Evolutionary conservation across 345 rosid species (phyloP).

Genomic region (sweet orange (Citrus sinensis)): DNA sequence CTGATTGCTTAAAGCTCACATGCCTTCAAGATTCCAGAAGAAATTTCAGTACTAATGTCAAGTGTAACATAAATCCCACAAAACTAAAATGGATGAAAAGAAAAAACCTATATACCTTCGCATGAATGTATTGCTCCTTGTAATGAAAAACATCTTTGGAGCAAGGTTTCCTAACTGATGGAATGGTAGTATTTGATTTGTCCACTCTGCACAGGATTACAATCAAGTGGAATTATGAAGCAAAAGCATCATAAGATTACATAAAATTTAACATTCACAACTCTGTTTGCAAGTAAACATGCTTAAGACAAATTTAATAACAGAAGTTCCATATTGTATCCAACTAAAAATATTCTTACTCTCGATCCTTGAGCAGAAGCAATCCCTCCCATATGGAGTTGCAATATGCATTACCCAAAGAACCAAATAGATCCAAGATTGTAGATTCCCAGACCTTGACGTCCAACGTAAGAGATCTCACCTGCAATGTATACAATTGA

Average conservation of each 20-base stretch:
- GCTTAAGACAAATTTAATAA: neutral
- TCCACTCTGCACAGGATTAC: slow-evolving; percentile 40
- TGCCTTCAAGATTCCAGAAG: neutral
- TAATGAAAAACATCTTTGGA: slow-evolving; percentile 40
- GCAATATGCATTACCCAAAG: slow-evolving; percentile 72
- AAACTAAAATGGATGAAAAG: neutral
- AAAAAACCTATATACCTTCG: slow-evolving; percentile 49
- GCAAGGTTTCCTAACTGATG: slow-evolving; percentile 54
- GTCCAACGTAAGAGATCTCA: slow-evolving; percentile 79
- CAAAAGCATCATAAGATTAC: neutral
- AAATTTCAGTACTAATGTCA: neutral
- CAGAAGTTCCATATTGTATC: neutral
- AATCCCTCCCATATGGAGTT: slow-evolving; percentile 80
- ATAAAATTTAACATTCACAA: neutral
- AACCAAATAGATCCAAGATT: slow-evolving; percentile 57
- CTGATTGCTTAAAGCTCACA: neutral
- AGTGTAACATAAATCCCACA: neutral
- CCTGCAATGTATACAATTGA: slow-evolving; percentile 41
- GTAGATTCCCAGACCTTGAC: slow-evolving; percentile 92
- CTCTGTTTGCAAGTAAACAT: neutral
- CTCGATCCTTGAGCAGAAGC: slow-evolving; percentile 34
- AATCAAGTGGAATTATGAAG: slow-evolving; percentile 13
- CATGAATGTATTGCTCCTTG: slow-evolving; percentile 74
- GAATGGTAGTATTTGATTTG: slow-evolving; percentile 14
- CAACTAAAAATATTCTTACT: slow-evolving; percentile 36